Percentiles rank a stretch among this genome's conserved stretches.
Conservation (phyloP, 176 grass and related monocot species). For the Saccharum spontaneum region DNA sequence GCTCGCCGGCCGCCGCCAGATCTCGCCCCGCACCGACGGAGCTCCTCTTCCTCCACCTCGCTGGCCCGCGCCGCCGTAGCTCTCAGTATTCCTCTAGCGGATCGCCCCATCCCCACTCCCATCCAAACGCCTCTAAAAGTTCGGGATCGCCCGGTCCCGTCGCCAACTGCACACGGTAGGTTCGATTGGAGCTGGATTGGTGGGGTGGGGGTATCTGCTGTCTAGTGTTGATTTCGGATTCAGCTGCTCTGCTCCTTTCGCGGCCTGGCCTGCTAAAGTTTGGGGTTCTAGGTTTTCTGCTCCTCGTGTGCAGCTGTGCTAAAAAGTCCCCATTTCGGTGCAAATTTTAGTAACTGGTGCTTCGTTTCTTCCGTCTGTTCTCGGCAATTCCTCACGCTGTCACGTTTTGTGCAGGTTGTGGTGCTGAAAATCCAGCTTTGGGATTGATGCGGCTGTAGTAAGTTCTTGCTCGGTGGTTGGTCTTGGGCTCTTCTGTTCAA, state of each 20-base stretch:
- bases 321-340: background rate
- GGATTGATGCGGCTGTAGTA: slow-evolving; percentile 24
- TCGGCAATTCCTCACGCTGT: background rate
- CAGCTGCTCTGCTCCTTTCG: background rate
- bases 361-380: background rate
- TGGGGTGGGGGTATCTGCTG: background rate
- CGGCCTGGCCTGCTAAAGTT: background rate
- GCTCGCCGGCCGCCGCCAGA: too few species aligned
- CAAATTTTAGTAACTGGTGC: background rate
- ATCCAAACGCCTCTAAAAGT: background rate
- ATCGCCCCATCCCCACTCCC: background rate
- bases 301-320: background rate
- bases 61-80: background rate
- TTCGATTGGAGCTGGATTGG: slow-evolving; percentile 20
- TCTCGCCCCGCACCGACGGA: too few species aligned
- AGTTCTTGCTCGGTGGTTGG: slow-evolving; percentile 15
- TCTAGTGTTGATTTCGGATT: slow-evolving; percentile 5
- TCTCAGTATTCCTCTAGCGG: background rate
- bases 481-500: slow-evolving; percentile 26
- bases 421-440: background rate
- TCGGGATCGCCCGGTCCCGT: background rate
- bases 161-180: background rate
- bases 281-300: background rate
- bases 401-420: slow-evolving; percentile 31
- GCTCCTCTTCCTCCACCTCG: background rate